These are phyloP conservation scores for Metschnikowia cerradonensis DNA, from an alignment of 805 yeast genomes.

Conservation along the genomic window DNA sequence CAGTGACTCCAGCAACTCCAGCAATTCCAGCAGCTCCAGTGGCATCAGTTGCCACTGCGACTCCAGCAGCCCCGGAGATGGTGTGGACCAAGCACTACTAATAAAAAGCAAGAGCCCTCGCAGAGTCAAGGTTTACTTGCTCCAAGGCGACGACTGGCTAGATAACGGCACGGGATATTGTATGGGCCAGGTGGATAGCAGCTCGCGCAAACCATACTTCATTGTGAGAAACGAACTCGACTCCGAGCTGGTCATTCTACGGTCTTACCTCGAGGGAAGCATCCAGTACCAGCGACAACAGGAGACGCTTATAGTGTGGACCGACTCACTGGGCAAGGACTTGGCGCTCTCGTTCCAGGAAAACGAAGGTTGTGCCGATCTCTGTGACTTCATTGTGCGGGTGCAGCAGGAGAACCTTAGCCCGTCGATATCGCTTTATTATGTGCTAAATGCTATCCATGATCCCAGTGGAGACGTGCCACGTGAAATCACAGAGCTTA, in stretches of 20 bases:
- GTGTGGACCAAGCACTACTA: background rate
- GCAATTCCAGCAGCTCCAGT: too few species aligned
- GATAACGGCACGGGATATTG: conserved; percentile 94
- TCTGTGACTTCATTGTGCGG: conserved; percentile 75
- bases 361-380: conserved; percentile 76
- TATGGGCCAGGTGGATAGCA: conserved; percentile 53
- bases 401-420: conserved; percentile 56
- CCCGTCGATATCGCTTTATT: conserved; percentile 60
- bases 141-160: conserved; percentile 80
- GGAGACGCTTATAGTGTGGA: conserved; percentile 93
- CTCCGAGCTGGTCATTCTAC: conserved; percentile 53
- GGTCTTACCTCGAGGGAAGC: conserved; percentile 64
- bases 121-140: conserved; percentile 85
- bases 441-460: conserved; percentile 52
- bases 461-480: conserved; percentile 17
- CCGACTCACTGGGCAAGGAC: conserved; percentile 68
- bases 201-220: conserved; percentile 48
- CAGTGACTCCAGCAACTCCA: too few species aligned
- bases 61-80: background rate
- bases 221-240: conserved; percentile 70
- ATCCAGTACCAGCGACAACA: conserved; percentile 91
- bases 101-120: conserved; percentile 42
- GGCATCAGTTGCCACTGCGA: too few species aligned
- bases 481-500: conserved; percentile 63
- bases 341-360: conserved; percentile 91